phyloP scores from a whole-genome alignment of 768 basidiomycete species.

The Boletellus sp. region DNA sequence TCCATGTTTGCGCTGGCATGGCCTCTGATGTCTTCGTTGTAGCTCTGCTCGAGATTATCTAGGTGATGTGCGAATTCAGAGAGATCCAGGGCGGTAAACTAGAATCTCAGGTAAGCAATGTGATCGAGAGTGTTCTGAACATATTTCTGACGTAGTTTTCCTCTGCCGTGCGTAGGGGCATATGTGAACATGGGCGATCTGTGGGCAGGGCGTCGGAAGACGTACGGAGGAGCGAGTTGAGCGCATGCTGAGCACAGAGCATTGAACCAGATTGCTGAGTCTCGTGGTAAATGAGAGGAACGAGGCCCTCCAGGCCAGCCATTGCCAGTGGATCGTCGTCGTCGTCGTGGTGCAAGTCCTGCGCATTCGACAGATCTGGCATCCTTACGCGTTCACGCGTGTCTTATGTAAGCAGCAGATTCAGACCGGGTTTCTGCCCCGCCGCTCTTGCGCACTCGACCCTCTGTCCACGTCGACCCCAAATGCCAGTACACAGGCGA shows the following conservation, averaged over 20 bases:
- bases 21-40: constrained; percentile 45
- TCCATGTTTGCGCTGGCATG: constrained; percentile 78
- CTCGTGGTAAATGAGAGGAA: constrained; percentile 70
- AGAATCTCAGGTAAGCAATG: constrained; percentile 14
- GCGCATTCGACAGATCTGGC: constrained; percentile 15
- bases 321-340: constrained; percentile 35
- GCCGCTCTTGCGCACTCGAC: neutral
- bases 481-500: constrained; percentile 24
- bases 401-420: constrained; percentile 26
- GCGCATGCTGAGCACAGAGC: constrained; percentile 84
- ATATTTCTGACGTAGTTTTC: constrained; percentile 45
- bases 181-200: constrained; percentile 37
- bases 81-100: constrained; percentile 82
- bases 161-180: constrained; percentile 29
- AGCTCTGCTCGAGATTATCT: constrained; percentile 62
- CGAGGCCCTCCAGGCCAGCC: constrained; percentile 55
- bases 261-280: constrained; percentile 73
- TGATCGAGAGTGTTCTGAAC: neutral
- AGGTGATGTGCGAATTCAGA: constrained; percentile 67
- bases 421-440: constrained; percentile 3
- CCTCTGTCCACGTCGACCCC: neutral
- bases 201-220: constrained; percentile 32
- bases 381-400: constrained; percentile 29
- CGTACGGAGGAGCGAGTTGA: constrained; percentile 75
- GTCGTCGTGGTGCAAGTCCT: neutral